These are phyloP conservation scores for Aspergillus sojae DNA, from an alignment of 2,329 filamentous ascomycete species.

Conservation along the genomic window DNA sequence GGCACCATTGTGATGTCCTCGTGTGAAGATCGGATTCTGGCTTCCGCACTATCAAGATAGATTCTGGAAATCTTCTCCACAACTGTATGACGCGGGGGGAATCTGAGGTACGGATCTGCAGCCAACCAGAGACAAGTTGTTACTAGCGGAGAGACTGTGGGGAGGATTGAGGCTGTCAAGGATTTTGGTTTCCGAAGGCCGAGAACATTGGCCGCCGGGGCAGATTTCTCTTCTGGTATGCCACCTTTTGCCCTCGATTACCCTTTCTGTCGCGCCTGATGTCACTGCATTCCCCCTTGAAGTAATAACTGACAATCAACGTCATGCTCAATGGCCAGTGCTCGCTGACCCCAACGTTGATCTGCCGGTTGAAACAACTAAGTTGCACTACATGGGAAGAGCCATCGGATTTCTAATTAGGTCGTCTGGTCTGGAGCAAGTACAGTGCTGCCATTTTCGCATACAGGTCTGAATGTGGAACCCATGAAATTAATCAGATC, in stretches of 20 bases:
- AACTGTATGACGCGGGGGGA: slow-evolving; percentile 4
- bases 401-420: not conserved
- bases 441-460: not conserved
- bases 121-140: slow-evolving; percentile 7
- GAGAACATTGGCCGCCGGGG: slow-evolving; percentile 7
- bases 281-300: not conserved
- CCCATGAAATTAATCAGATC: not conserved
- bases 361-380: not conserved
- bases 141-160: slow-evolving; percentile 6
- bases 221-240: slow-evolving; percentile 4
- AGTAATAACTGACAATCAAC: not conserved
- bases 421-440: not conserved
- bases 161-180: slow-evolving; percentile 10
- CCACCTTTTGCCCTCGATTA: not conserved
- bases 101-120: slow-evolving; percentile 14
- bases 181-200: slow-evolving; percentile 30
- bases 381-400: not conserved
- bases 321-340: not conserved
- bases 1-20: not conserved
- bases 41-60: slow-evolving; percentile 28
- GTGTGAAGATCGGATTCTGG: slow-evolving; percentile 31
- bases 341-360: not conserved
- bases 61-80: slow-evolving; percentile 14
- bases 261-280: not conserved
- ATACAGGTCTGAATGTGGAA: not conserved